phyloP scores from a whole-genome alignment of 2,329 filamentous ascomycete genomes.

The Fusarium dimerum region DNA sequence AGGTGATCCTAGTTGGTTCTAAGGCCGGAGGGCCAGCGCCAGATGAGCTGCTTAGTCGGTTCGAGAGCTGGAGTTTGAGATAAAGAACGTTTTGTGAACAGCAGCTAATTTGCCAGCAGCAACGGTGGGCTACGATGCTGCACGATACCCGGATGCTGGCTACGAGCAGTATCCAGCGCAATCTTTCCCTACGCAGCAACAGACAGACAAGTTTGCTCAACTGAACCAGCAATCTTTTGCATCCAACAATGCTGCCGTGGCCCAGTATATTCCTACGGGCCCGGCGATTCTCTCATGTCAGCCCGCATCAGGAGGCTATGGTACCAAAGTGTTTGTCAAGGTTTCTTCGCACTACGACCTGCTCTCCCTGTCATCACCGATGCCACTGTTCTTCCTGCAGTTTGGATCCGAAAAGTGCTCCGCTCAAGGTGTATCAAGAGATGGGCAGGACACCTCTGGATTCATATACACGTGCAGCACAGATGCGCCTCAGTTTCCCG shows the following conservation, averaged over 20 bases:
- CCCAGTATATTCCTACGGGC: conserved; percentile 64
- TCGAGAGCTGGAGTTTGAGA: too few relatives aligned
- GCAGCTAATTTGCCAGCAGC: background rate
- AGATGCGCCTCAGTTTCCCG: conserved; percentile 64
- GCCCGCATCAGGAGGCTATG: conserved; percentile 67
- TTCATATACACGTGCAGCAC: conserved; percentile 73
- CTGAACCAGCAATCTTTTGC: conserved; percentile 58
- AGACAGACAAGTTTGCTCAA: conserved; percentile 51
- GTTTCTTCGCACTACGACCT: conserved; percentile 77
- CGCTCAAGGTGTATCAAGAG: conserved; percentile 61
- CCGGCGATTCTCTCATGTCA: conserved; percentile 68
- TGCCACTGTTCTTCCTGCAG: conserved; percentile 63
- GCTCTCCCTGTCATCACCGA: conserved; percentile 53
- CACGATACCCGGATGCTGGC: conserved; percentile 59
- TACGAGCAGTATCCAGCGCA: conserved; percentile 55
- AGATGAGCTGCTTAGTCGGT: background rate
- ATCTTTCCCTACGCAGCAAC: conserved; percentile 49
- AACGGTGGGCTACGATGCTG: conserved; percentile 57
- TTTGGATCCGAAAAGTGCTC: conserved; percentile 76
- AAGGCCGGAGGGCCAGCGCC: conserved; percentile 24
- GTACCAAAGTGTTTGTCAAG: conserved; percentile 72
- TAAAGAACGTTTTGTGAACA: too few relatives aligned
- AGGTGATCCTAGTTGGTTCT: conserved; percentile 42
- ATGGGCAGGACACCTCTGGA: conserved; percentile 56
- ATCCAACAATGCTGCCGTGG: conserved; percentile 62